Percentiles rank a stretch among this genome's conserved stretches.
These are phyloP conservation scores for Lasiodiplodia citricola DNA, from an alignment of 2,329 filamentous ascomycete genomes.

Conservation along the genomic window DNA sequence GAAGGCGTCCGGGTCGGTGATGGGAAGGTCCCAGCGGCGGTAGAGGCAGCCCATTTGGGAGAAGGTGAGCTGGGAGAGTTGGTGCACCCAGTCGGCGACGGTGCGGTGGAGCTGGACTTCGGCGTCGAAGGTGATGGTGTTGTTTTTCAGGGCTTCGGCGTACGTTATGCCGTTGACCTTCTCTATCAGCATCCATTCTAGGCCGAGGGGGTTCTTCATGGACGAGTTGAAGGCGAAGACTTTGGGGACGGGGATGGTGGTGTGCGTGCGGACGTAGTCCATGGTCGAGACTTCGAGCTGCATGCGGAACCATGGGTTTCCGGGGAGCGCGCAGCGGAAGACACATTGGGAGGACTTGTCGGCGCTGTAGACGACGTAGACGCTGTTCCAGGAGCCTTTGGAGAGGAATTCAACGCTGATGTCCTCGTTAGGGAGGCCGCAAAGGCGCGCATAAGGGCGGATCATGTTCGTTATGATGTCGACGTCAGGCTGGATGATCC, in stretches of 20 bases:
- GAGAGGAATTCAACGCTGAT: slow-evolving; percentile 26
- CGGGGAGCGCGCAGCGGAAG: slow-evolving; percentile 34
- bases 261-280: slow-evolving; percentile 30
- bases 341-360: slow-evolving; percentile 33
- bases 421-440: slow-evolving; percentile 1
- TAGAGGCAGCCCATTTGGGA: slow-evolving; percentile 18
- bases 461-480: slow-evolving; percentile 1
- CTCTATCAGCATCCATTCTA: slow-evolving; percentile 38
- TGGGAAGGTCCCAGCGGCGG: not conserved
- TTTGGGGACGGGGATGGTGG: slow-evolving; percentile 31
- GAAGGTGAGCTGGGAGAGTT: slow-evolving; percentile 23
- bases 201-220: slow-evolving; percentile 31
- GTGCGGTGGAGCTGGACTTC: not conserved
- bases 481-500: slow-evolving; percentile 28
- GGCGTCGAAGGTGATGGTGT: slow-evolving; percentile 17
- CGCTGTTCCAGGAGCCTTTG: slow-evolving; percentile 29
- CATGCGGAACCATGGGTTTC: slow-evolving; percentile 32
- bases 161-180: slow-evolving; percentile 28
- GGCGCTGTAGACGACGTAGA: slow-evolving; percentile 28
- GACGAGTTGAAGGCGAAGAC: slow-evolving; percentile 28
- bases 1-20: not conserved
- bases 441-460: slow-evolving; percentile 19
- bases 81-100: slow-evolving; percentile 23
- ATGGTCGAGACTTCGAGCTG: slow-evolving; percentile 34
- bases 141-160: not conserved